phyloP scores from a whole-genome alignment of 2,329 filamentous ascomycete genomes.

The Fragosphaeria purpurea region DNA sequence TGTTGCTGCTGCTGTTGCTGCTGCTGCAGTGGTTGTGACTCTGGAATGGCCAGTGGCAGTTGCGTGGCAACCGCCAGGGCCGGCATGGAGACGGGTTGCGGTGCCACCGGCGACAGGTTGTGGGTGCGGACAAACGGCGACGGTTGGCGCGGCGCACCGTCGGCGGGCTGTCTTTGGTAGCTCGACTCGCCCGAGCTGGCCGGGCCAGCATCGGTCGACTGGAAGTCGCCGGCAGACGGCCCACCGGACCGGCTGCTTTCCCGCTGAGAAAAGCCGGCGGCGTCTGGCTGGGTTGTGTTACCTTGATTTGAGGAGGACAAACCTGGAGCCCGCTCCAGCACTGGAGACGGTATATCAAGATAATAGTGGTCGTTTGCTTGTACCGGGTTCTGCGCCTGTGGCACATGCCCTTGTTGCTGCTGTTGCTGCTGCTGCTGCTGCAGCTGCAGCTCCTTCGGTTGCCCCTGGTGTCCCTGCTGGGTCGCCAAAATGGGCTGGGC shows the following conservation, averaged over 20 bases:
- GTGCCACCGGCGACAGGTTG: conserved; percentile 62
- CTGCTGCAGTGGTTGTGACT: background rate
- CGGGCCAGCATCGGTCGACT: no score
- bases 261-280: background rate
- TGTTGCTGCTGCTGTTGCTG: background rate
- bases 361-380: no score
- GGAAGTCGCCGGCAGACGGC: background rate
- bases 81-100: conserved; percentile 63
- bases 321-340: no score
- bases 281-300: no score
- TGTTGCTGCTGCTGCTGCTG: conserved; percentile 15
- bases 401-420: conserved; percentile 23
- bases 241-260: no score
- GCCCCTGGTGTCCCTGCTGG: no score
- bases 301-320: background rate
- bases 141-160: conserved; percentile 27
- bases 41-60: conserved; percentile 17
- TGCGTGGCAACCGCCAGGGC: conserved; percentile 34
- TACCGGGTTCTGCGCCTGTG: background rate
- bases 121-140: conserved; percentile 57
- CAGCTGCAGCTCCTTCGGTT: background rate
- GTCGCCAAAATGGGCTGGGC: background rate
- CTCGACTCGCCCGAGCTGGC: background rate
- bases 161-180: background rate
- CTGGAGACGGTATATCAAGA: no score